Base-by-base conservation (phyloP, 257 asterid species). In the Solanum stenotomum region DNA sequence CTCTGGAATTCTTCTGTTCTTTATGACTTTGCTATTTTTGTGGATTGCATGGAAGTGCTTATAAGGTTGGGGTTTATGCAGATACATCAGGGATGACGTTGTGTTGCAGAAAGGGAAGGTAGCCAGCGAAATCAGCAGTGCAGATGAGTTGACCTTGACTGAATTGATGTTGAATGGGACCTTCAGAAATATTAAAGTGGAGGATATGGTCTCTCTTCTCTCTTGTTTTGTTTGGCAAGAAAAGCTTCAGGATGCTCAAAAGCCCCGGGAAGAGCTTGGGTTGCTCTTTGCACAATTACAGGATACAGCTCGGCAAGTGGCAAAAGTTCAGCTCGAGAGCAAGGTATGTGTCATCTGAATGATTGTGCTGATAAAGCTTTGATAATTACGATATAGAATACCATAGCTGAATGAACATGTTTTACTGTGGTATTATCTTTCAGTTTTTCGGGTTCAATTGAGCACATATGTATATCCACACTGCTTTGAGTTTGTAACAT, bases 211-310 rank as follows among this genome's bases (percentile, higher is more conserved):
- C 27, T 90, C 99, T 89, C 96, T 97, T 86, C 94, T 97, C 79
- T 96, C 99, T 70, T 97, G 99, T 90, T 97, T 96, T 87, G 98
- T 96, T 67, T 97, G 99, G 99, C 99, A 92, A 90, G 99, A 97
- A 94, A 97, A 96, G 93, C 98, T 97, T 82, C 90, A 93, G 88
- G 99, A 94, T 91, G 96, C 98, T 87, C 96, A 89, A 90, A 97
- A 95, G 92, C 99, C 99, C 33, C 91, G 94, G 38, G 99, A 95
- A 52, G 99, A 94, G 88, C 99, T 97, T 85, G 98, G 92, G 83
- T 90, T 95, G 89, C 96, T 95, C 78, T 93, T 94, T 89, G 86
- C 95, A 20, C 98, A 94, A 88, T 89, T 97, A 88, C 99, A 94
- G 89, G 99, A 97, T 88, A 92, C 95, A 56, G 99, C 99, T 40